Evolutionary conservation across 2,329 filamentous ascomycete species (phyloP).

Genomic region (Penicillium sumatraense): DNA sequence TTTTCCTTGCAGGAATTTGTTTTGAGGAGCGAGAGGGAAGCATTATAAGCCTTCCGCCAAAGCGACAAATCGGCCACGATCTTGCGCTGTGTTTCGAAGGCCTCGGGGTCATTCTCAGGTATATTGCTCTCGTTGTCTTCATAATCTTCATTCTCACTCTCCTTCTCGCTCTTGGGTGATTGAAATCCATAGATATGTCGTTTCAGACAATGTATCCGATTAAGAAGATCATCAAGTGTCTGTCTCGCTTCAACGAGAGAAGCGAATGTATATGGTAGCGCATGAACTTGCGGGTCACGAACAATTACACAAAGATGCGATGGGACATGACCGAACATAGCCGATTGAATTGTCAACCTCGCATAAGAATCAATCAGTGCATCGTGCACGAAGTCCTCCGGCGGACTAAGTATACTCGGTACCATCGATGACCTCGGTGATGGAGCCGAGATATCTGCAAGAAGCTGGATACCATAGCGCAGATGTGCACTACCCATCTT

Average conservation of each 20-base stretch:
- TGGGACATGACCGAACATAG: slow-evolving; percentile 30
- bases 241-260: slow-evolving; percentile 23
- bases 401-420: slow-evolving; percentile 10
- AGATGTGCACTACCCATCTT: slow-evolving; percentile 34
- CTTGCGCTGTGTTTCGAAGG: slow-evolving; percentile 3
- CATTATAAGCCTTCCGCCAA: slow-evolving; percentile 30
- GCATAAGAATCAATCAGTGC: slow-evolving; percentile 31
- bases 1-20: slow-evolving; percentile 7
- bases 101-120: neutral
- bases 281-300: slow-evolving; percentile 12
- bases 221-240: slow-evolving; percentile 25
- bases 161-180: neutral
- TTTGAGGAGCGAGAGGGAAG: slow-evolving; percentile 7
- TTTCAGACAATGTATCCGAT: slow-evolving; percentile 21
- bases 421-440: slow-evolving; percentile 12
- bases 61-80: slow-evolving; percentile 18
- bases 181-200: slow-evolving; percentile 2
- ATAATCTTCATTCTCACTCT: neutral
- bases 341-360: slow-evolving; percentile 32
- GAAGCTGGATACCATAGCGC: slow-evolving; percentile 34
- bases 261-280: slow-evolving; percentile 16
- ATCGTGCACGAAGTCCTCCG: slow-evolving; percentile 24
- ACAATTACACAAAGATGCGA: slow-evolving; percentile 16
- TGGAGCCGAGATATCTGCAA: slow-evolving; percentile 22
- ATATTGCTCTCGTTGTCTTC: too few species aligned